A percentile compares a stretch with the other conserved stretches of the same genome.
Evolutionary conservation across 1,284 basidiomycete genomes (phyloP).

Genomic region (Phylloboletellus chloephorus): DNA sequence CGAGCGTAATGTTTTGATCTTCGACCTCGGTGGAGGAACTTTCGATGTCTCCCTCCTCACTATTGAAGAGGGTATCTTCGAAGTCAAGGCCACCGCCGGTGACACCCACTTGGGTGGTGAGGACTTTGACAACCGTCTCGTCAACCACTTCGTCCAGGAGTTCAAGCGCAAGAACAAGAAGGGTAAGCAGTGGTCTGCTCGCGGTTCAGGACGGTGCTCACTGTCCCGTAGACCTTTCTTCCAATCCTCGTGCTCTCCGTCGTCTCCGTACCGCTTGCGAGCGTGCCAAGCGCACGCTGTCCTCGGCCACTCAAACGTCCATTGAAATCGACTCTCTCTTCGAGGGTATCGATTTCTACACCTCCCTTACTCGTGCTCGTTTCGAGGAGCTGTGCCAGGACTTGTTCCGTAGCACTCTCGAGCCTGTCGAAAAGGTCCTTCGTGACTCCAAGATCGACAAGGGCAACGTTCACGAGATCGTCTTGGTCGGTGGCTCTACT

Average conservation of each 20-base stretch:
- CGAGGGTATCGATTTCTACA: constrained; percentile 99
- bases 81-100: constrained; percentile 98
- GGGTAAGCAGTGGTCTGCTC: constrained; percentile 41
- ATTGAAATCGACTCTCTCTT: constrained; percentile 98
- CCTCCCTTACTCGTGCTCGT: constrained; percentile 94
- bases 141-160: constrained; percentile 97
- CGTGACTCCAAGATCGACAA: constrained; percentile 99
- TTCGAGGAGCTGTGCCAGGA: constrained; percentile 99
- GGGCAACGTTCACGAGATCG: constrained; percentile 91
- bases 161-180: constrained; percentile 99
- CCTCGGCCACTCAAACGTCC: constrained; percentile 93
- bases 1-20: constrained; percentile 93
- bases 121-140: constrained; percentile 98
- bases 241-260: constrained; percentile 93
- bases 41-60: constrained; percentile 98
- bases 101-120: constrained; percentile 99
- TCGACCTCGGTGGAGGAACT: constrained; percentile 98
- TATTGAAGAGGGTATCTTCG: constrained; percentile 98
- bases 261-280: constrained; percentile 97
- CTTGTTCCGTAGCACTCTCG: constrained; percentile 94
- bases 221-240: constrained; percentile 63
- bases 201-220: constrained; percentile 17
- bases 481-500: constrained; percentile 96
- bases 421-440: constrained; percentile 98
- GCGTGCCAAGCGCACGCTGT: constrained; percentile 98